phyloP scores from a whole-genome alignment of 225 moss, liverwort and hornwort genomes.

The Anthoceros angustus region DNA sequence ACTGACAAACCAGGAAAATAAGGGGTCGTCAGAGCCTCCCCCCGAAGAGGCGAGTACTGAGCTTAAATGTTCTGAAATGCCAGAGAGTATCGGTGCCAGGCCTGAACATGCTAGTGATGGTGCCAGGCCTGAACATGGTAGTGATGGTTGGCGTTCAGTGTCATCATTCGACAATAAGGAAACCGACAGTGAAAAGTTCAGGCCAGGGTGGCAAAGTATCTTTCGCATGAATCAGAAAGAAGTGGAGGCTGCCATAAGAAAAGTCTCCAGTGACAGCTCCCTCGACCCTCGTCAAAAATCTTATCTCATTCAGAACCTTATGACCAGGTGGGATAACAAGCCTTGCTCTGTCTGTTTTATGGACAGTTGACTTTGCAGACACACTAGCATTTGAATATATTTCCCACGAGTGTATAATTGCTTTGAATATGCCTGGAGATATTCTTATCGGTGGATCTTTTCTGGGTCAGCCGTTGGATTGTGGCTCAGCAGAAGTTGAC shows the following conservation, averaged over 20 bases:
- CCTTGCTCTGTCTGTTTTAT: no score
- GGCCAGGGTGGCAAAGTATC: conserved; percentile 95
- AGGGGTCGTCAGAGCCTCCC: neutral
- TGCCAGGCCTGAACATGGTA: neutral
- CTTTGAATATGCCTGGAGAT: no score
- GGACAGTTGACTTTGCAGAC: no score
- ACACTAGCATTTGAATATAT: no score
- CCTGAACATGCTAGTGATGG: neutral
- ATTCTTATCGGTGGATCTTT: neutral
- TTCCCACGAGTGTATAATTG: no score
- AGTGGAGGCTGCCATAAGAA: conserved; percentile 90
- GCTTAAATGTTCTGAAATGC: conserved; percentile 12
- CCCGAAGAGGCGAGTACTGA: conserved; percentile 10
- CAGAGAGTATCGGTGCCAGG: neutral
- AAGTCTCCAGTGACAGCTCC: conserved; percentile 85
- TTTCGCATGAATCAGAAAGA: conserved; percentile 99
- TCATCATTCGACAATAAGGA: conserved; percentile 14
- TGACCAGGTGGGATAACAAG: conserved; percentile 53
- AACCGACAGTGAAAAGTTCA: conserved; percentile 46
- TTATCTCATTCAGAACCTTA: conserved; percentile 95
- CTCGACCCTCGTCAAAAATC: conserved; percentile 89
- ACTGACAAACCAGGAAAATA: conserved; percentile 15
- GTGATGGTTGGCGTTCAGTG: conserved; percentile 7
- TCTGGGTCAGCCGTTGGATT: conserved; percentile 68
- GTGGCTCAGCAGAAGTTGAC: conserved; percentile 65